Evolutionary conservation across 345 rosid genomes (phyloP).

Genomic region (Populus nigra): DNA sequence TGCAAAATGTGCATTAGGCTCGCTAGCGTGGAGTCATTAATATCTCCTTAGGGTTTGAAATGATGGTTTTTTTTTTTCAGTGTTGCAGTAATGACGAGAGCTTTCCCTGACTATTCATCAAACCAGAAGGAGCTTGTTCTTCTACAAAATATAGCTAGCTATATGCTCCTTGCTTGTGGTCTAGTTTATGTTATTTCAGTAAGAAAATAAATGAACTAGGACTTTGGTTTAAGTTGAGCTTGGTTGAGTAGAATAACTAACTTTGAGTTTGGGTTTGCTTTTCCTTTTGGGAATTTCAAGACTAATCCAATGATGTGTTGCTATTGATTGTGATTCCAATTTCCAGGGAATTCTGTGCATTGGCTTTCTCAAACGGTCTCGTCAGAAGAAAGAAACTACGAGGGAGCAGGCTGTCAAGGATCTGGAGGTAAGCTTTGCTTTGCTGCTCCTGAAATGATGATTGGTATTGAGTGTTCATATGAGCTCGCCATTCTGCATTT

Average conservation of each 20-base stretch:
- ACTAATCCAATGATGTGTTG: no score
- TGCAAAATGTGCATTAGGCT: no score
- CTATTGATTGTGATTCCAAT: no score
- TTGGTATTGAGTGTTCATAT: background rate
- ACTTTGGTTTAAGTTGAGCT: background rate
- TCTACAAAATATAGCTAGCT: slow-evolving; percentile 79
- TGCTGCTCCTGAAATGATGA: slow-evolving; percentile 2
- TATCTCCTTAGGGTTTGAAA: no score
- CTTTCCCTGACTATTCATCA: slow-evolving; percentile 65
- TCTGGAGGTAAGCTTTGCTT: slow-evolving; percentile 58
- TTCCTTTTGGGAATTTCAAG: no score
- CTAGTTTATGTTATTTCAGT: slow-evolving; percentile 67
- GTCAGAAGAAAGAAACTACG: slow-evolving; percentile 64
- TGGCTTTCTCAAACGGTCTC: slow-evolving; percentile 77
- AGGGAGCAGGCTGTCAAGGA: slow-evolving; percentile 85
- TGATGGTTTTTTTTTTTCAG: slow-evolving; percentile 38
- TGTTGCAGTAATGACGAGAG: slow-evolving; percentile 96
- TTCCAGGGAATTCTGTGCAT: slow-evolving; percentile 84
- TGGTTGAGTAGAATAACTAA: no score
- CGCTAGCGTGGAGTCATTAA: no score
- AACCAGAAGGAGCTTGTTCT: slow-evolving; percentile 55
- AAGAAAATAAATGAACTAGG: slow-evolving; percentile 21
- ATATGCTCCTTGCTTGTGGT: slow-evolving; percentile 89
- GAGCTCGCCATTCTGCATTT: background rate
- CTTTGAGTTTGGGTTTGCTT: background rate